Evolutionary conservation across 2,329 filamentous ascomycete genomes (phyloP).

Genomic region (Drechslera avenae): DNA sequence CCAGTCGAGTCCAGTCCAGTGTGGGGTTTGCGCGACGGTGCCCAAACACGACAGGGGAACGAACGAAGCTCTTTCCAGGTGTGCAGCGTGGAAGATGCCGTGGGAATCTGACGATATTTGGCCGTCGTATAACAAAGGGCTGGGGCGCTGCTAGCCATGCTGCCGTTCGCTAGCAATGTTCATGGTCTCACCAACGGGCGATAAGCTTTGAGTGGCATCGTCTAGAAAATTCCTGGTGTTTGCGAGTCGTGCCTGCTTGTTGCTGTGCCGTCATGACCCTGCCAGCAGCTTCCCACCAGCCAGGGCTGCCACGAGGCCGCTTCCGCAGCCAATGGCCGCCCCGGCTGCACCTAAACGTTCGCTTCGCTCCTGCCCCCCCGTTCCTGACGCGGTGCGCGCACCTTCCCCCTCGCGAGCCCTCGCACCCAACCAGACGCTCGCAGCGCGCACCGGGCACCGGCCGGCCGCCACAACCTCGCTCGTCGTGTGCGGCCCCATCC

Average conservation of each 20-base stretch:
- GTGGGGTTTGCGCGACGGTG: neutral
- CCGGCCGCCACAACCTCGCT: neutral
- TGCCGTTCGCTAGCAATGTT: neutral
- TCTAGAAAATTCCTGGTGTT: slow-evolving; percentile 19
- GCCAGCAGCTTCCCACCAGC: slow-evolving; percentile 8
- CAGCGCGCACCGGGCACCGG: slow-evolving; percentile 6
- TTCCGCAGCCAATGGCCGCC: slow-evolving; percentile 16
- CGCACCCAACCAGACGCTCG: neutral
- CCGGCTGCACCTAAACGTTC: slow-evolving; percentile 18
- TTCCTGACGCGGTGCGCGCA: slow-evolving; percentile 20
- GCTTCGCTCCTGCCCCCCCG: slow-evolving; percentile 16
- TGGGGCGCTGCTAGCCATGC: too few species aligned
- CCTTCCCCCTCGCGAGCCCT: neutral
- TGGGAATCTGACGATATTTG: neutral
- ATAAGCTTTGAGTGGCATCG: slow-evolving; percentile 14
- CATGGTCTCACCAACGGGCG: slow-evolving; percentile 6
- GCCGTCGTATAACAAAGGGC: slow-evolving; percentile 1
- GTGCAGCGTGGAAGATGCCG: neutral
- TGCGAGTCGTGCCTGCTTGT: slow-evolving; percentile 4
- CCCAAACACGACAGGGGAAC: neutral
- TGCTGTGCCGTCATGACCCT: slow-evolving; percentile 14
- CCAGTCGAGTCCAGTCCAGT: neutral
- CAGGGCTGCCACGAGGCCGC: slow-evolving; percentile 22
- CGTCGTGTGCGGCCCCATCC: too few species aligned
- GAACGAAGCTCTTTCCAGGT: too few species aligned